Base-by-base conservation (phyloP, 768 basidiomycete genomes). In the Clitopilus passeckerianus region DNA sequence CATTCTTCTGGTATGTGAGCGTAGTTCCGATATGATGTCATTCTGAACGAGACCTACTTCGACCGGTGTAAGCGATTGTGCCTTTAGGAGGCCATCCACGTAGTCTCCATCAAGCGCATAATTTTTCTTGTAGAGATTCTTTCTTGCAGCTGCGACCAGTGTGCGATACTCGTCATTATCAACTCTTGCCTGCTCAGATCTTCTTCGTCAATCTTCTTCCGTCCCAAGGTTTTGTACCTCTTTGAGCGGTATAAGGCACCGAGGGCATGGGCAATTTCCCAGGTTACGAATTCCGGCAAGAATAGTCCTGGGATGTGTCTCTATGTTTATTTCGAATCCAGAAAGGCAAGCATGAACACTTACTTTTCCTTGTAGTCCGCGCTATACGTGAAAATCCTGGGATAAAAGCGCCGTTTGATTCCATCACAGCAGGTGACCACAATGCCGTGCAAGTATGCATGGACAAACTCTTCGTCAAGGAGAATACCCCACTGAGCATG, bases 351-450 rank as follows among this genome's bases (percentile, higher is more conserved):
- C n/a, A 52, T 34, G 16, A 43, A n/a, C 46, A 59, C 68, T 55
- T 34, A 71, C 74, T 74, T 74, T 56, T 76, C 74, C 5, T 72
- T 71, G 63, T 77, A 75, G 57, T 74, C 73, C 0, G 73, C 75
- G 1, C 67, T 70, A 59, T 75, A 74, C 0, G 70, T 69, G 23
- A 77, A 72, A 1, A 75, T 58, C 1, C 71, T 57, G 5, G 68
- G 69, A 62, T 63, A 74, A 12, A 74, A 61, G 0, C 70, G 66
- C 2, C 74, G 62, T 7, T 33, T 34, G 1, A 75, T 46, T 0
- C 72, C 71, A 62, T 77, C 74, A 5, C 57, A 41, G 59, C 71
- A 75, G 24, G 57, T 53, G 10, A 75, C 60, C 0, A 72, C 65
- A n/a, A 76, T 68, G 0, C 74, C 71, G 56, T 72, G 62, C 14